Evolutionary conservation across 306 rosid genomes (phyloP), one percentile per base, ranked within the genome.

Genomic region (Vigna mungo): DNA sequence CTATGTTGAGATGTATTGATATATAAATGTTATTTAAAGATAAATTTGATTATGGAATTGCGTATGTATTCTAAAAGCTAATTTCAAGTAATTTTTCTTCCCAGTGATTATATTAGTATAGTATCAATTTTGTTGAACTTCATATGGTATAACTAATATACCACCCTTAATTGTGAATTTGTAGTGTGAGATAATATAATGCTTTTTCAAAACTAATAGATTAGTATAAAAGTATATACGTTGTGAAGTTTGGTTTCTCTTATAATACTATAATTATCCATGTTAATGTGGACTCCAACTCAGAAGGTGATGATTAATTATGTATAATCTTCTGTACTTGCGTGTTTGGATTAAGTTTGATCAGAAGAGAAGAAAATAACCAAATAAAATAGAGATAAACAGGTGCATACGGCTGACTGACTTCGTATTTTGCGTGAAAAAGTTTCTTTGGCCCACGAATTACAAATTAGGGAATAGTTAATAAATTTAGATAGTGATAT

Each of bases 241-340:
- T 49, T 75, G 7, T 62, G 25, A 27, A 54, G 3, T 69, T 70
- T 46, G 52, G 32, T 32, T 61, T 71, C 16, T 60, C 18, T 16
- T 13, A 27, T 27, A 46, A 4, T 21, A 16, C 51, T 10, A 14
- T 43, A 74, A 44, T 48, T 34, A 34, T 60, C 20, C 5, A 32
- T 12, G 79, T 34, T 39, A 34, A 56, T 49, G 80, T 66, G 80
- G 76, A 74, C 15, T 17, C 49, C 72, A 68, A 61, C 66, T 81
- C 64, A 49, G 67, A 75, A 12, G 55, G 7, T 20, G n/a, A 1
- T 58, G 12, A 58, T 12, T 23, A 36, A 36, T 36, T 5, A 7
- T 17, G 48, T 36, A 25, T 11, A 53, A 49, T 46, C 16, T 36
- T 36, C 41, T 20, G 43, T 20, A 52, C 25, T 80, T 64, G 55